Base-by-base conservation (phyloP, 2,329 filamentous ascomycete genomes). In the Hypomyces perniciosus region DNA sequence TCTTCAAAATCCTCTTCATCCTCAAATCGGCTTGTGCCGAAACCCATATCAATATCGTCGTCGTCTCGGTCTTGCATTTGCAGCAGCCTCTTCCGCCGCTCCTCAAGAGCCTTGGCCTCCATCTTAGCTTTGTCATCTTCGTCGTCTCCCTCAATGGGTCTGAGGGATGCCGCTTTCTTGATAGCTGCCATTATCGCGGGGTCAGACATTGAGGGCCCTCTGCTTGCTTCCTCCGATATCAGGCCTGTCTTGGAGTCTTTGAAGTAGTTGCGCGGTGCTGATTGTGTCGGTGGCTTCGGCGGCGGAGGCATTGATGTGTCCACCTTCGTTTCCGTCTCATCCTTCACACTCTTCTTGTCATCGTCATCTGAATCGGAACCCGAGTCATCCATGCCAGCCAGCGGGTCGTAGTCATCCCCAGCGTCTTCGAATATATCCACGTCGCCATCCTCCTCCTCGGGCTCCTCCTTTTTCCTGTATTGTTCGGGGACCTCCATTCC, bases 11-110 rank as follows among this genome's bases (percentile, higher is more conserved):
- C 91, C 53, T 91, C 91, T 45, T 91, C 90, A 62, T 96, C 93
- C 48, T 88, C 90, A 61, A 89, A 85, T 29, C 92, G 80, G 62
- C 86, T 93, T 20, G 84, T 88, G 33, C 93, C 93, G 63, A 99
- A 97, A 54, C 91, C 92, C 76, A 97, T 81, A 63, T 99, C 93
- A 71, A 99, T 79, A 69, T 99, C 92, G 51, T 92, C 84, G 44
- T 90, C 83, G 65, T 97, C 92, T 44, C 91, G 81, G 58, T 88
- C 86, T 50, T 84, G 81, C 53, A 78, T 78, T 59, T 84, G 75
- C 5, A 96, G 74, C 73, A 96, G 86, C 57, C 81, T 85, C 66
- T 83, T 85, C 46, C 85, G 81, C 6, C 86, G 84, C 45, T 84
- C 83, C 55, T 85, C 80, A 54, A 83, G 80, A 2, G 81, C 81